Conservation (phyloP, 1,139 yeast genomes). For the Lodderomyces orthopsilosis region DNA sequence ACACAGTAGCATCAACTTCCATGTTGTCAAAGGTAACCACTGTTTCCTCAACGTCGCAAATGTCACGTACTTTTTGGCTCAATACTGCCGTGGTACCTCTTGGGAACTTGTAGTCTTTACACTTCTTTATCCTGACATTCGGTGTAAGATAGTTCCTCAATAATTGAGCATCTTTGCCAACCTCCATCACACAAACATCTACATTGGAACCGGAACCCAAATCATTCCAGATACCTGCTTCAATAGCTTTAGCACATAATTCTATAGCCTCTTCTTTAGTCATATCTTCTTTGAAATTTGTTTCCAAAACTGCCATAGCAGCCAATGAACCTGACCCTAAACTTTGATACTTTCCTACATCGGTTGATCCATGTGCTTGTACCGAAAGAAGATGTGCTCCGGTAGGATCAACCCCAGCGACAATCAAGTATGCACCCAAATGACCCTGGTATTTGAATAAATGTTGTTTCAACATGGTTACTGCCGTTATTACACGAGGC, state of each 20-base stretch:
- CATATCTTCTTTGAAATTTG: conserved; percentile 77
- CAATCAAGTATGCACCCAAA: conserved; percentile 92
- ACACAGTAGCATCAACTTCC: conserved; percentile 65
- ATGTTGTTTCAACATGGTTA: conserved; percentile 92
- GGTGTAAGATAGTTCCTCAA: conserved; percentile 89
- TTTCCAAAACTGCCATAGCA: conserved; percentile 95
- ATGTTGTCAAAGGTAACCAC: conserved; percentile 47
- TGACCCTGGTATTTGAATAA: conserved; percentile 96
- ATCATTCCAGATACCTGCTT: conserved; percentile 98
- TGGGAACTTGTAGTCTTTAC: conserved; percentile 75
- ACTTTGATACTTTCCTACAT: conserved; percentile 88
- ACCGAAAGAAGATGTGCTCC: conserved; percentile 91
- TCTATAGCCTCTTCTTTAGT: conserved; percentile 84
- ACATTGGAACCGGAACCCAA: conserved; percentile 98
- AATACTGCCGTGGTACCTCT: conserved; percentile 91
- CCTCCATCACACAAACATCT: conserved; percentile 94
- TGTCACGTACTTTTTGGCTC: conserved; percentile 57
- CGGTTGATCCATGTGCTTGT: conserved; percentile 98
- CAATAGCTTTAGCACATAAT: conserved; percentile 88
- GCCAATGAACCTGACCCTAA: conserved; percentile 98
- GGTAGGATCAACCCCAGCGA: conserved; percentile 95
- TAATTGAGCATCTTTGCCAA: conserved; percentile 80
- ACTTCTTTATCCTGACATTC: conserved; percentile 79
- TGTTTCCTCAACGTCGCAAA: conserved; percentile 72
- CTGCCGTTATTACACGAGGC: conserved; percentile 91